Evolutionary conservation across 2,329 filamentous ascomycete species (phyloP), one percentile per base, ranked within the genome.

Genomic region (Diaporthe velutina): DNA sequence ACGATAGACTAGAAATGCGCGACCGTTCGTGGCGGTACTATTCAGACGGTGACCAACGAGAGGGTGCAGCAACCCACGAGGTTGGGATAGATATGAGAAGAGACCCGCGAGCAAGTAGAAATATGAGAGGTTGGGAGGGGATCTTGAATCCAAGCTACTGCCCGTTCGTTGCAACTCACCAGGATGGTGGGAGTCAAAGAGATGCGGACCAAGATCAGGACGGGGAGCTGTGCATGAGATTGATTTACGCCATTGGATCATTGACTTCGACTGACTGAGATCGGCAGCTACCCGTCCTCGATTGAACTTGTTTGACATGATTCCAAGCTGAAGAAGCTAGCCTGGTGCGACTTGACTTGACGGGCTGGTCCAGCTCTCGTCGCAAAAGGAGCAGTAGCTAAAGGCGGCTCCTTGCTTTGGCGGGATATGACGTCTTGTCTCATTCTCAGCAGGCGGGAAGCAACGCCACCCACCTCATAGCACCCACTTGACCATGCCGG

Each of bases 391-490:
- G n/a, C 17, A n/a, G 57, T 57, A 45, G 70, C 58, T 38, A 38
- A 38, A 38, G 33, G 67, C 67, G 38, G 70, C 70, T 72, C 50
- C 70, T 64, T 64, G 70, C 38, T 42, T 54, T n/a, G 0, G 45
- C 33, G 48, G 70, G 38, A 55, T 28, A 72, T 72, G 70, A 72
- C 70, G 70, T 72, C 70, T 60, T 64, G 57, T 72, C 57, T 58
- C 54, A 64, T 61, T 35, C 48, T 54, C 35, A 50, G 45, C 50
- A 45, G 70, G 50, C 64, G 57, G 48, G 57, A 52, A 45, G n/a
- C 57, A 35, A 72, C 70, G 70, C 70, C 70, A 72, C 60, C 48
- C 57, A 72, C 70, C 70, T 72, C 70, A 72, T 72, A 64, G 64
- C 64, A 68, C 64, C 64, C 64, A 54, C 64, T 68, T 54, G n/a